A percentile compares a stretch with the other conserved stretches of the same genome.
These are phyloP conservation scores for Cornus suecica DNA, from an alignment of 148 eudicot species.

Conservation along the genomic window DNA sequence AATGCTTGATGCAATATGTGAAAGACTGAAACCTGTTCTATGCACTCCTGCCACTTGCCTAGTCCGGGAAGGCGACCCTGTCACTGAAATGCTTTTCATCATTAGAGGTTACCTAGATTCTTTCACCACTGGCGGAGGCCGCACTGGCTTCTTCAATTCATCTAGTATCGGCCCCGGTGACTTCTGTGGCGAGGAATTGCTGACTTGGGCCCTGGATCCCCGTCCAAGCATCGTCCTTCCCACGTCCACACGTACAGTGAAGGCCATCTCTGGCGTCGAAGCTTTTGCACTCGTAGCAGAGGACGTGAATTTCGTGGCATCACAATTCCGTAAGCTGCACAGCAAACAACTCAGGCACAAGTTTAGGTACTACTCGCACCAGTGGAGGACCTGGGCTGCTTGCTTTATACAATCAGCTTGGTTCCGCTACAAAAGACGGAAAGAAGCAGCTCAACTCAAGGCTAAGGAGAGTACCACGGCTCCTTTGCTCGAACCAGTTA, in stretches of 20 bases:
- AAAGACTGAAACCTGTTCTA: constrained; percentile 16
- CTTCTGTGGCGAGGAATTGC: constrained; percentile 30
- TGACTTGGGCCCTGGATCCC: constrained; percentile 27
- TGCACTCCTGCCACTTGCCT: constrained; percentile 20
- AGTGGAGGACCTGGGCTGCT: constrained; percentile 36
- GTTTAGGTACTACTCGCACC: constrained; percentile 17
- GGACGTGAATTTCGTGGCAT: constrained; percentile 21
- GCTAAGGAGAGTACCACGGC: neutral
- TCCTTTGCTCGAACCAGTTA: neutral
- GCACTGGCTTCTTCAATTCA: constrained; percentile 27
- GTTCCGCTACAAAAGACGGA: constrained; percentile 11
- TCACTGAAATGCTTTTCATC: constrained; percentile 24
- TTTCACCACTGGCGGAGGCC: constrained; percentile 26
- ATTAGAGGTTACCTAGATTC: constrained; percentile 25
- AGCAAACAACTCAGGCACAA: constrained; percentile 22
- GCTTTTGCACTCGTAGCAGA: constrained; percentile 20
- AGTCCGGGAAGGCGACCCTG: constrained; percentile 21
- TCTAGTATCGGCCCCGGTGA: constrained; percentile 14
- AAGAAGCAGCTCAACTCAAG: neutral
- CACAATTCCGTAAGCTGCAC: constrained; percentile 23
- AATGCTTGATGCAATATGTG: constrained; percentile 26
- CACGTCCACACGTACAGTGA: constrained; percentile 28
- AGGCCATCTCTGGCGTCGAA: constrained; percentile 23
- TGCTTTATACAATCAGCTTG: constrained; percentile 26
- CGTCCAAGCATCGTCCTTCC: constrained; percentile 9